Evolutionary conservation across 1,139 yeast genomes (phyloP).

Genomic region (Protomyces inouyei): DNA sequence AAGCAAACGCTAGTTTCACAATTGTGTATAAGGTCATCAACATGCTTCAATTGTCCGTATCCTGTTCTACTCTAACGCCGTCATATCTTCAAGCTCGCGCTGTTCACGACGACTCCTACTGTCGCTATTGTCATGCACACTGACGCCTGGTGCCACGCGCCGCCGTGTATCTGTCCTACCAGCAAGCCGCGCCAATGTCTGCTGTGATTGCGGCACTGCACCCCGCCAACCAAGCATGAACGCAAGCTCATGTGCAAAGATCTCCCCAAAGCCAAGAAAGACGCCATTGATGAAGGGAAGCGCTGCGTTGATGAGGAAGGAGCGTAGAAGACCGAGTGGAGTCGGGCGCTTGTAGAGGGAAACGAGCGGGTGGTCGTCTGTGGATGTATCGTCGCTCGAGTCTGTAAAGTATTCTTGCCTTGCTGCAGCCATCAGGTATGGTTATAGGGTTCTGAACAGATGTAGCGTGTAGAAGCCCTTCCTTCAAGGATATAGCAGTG

Average conservation of each 20-base stretch:
- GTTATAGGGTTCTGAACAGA: too few relatives aligned
- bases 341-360: background rate
- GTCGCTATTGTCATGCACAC: background rate
- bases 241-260: slow-evolving; percentile 88
- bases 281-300: slow-evolving; percentile 89
- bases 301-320: slow-evolving; percentile 66
- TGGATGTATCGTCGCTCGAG: background rate
- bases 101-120: background rate
- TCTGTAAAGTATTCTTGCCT: background rate
- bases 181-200: slow-evolving; percentile 43
- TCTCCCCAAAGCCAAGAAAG: slow-evolving; percentile 96
- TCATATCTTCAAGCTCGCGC: slow-evolving; percentile 12
- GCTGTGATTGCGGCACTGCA: slow-evolving; percentile 45
- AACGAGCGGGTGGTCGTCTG: background rate
- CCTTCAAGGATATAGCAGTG: too few relatives aligned
- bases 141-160: slow-evolving; percentile 15
- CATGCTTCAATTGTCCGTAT: background rate
- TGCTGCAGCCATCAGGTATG: too few relatives aligned
- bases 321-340: slow-evolving; percentile 39
- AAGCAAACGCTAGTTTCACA: background rate
- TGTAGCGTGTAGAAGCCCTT: too few relatives aligned
- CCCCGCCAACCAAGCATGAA: slow-evolving; percentile 69
- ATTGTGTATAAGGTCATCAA: background rate
- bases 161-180: slow-evolving; percentile 15
- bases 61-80: slow-evolving; percentile 3